Evolutionary conservation across 176 grass and related monocot species (phyloP).

Genomic region (Carex pumila): DNA sequence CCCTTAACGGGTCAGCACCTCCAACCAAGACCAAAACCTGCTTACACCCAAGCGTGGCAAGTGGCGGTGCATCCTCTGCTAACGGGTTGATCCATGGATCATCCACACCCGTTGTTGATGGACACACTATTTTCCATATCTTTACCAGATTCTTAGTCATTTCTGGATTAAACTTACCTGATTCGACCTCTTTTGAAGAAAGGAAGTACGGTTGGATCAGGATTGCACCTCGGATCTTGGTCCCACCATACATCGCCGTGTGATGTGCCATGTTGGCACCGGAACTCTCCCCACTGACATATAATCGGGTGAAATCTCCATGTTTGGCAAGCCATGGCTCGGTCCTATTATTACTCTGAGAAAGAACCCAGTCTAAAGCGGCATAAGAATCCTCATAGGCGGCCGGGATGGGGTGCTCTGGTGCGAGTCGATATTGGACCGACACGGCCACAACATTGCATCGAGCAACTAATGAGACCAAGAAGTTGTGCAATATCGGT

Average conservation of each 20-base stretch:
- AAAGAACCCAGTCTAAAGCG: slow-evolving; percentile 33
- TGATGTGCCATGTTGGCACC: no score
- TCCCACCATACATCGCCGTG: no score
- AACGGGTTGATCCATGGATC: slow-evolving; percentile 48
- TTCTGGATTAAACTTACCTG: background rate
- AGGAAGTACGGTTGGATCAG: slow-evolving; percentile 34
- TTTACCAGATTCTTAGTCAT: background rate
- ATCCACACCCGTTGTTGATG: slow-evolving; percentile 25
- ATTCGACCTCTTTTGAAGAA: slow-evolving; percentile 26
- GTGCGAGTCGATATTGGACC: slow-evolving; percentile 33
- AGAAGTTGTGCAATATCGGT: slow-evolving; percentile 26
- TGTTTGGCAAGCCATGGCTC: slow-evolving; percentile 41
- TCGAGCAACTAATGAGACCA: slow-evolving; percentile 26
- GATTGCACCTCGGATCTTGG: no score
- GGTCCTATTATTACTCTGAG: background rate
- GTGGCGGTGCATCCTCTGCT: background rate
- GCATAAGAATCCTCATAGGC: slow-evolving; percentile 41
- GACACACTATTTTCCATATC: slow-evolving; percentile 36
- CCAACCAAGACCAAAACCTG: slow-evolving; percentile 35
- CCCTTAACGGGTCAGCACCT: slow-evolving; percentile 26
- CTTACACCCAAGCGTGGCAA: slow-evolving; percentile 34
- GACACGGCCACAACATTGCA: slow-evolving; percentile 26
- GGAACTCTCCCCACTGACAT: background rate
- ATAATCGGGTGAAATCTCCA: slow-evolving; percentile 35
- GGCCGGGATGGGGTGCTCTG: slow-evolving; percentile 47